Evolutionary conservation across 2,329 filamentous ascomycete genomes (phyloP), one percentile per base, ranked within the genome.

Genomic region (Colletotrichum truncatum): DNA sequence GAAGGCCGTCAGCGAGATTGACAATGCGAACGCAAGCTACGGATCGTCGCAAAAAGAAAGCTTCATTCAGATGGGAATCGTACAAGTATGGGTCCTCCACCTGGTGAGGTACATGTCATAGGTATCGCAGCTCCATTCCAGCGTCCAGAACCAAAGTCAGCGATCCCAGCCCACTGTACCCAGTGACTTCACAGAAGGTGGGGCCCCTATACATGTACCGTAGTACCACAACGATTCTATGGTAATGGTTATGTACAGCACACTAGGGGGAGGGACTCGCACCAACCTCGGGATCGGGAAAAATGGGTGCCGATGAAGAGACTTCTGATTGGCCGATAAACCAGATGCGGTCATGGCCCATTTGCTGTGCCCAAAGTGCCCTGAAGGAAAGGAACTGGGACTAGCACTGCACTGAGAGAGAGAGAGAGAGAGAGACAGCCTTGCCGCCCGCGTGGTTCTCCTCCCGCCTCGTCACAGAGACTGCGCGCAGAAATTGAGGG

Each of bases 401-500:
- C 49, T 23, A 43, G 32, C 39, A 26, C 41, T 61, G 51, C 30
- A 36, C 26, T n/a, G n/a, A n/a, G n/a, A n/a, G n/a, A n/a, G n/a
- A n/a, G n/a, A 45, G 30, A 60, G 21, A 52, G 52, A 45, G 30
- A 60, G 21, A 52, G 52, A 49, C 66, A 67, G 66, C 66, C 66
- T 67, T 56, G 63, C 63, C 52, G 66, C 63, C 57, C 45, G 66
- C 57, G 56, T 64, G 55, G 18, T 57, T 63, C 63, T 67, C 64
- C 56, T 67, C 65, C 67, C 60, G 55, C 60, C 67, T 67, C 60
- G 60, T 67, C 67, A 61, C 56, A 67, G 45, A 48, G 56, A 51
- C 52, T 63, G 41, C 52, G 66, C 63, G 66, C 66, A 67, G 66
- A 67, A 67, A 67, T 67, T 67, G 66, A 67, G 57, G 56, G 63